Evolutionary conservation across 208 protist genomes (phyloP).

Genomic region (Angomonas ambiguus): DNA sequence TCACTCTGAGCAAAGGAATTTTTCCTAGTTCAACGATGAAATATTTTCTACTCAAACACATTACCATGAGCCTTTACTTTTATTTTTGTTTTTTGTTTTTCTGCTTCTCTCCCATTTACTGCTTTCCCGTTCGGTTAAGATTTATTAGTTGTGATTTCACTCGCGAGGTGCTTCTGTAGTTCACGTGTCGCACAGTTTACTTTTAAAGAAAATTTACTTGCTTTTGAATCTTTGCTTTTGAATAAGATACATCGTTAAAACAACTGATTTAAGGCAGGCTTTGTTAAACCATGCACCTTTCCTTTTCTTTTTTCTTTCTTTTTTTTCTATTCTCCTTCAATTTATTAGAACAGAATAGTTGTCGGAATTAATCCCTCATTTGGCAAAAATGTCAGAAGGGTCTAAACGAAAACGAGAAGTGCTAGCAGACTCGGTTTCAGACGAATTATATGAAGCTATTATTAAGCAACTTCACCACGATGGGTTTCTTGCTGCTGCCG

Average conservation of each 20-base stretch:
- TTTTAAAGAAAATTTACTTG: not conserved
- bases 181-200: too few species aligned
- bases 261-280: too few species aligned
- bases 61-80: not conserved
- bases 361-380: too few species aligned
- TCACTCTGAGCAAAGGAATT: not conserved
- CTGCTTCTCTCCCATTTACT: too few species aligned
- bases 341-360: too few species aligned
- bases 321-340: conserved; percentile 6
- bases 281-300: not conserved
- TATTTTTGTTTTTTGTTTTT: not conserved
- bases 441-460: conserved; percentile 72
- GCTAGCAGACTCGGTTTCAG: conserved; percentile 37
- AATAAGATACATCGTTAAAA: too few species aligned
- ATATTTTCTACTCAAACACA: not conserved
- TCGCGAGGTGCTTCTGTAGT: too few species aligned
- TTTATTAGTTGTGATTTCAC: not conserved
- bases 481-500: conserved; percentile 64
- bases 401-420: conserved; percentile 17
- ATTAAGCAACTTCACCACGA: conserved; percentile 81
- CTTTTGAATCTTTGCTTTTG: too few species aligned
- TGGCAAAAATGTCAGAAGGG: not conserved
- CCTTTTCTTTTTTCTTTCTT: not conserved
- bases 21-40: not conserved
- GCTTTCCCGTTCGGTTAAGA: not conserved